Conservation (phyloP, 2,329 filamentous ascomycete genomes). For the Alternaria novae-zelandiae region DNA sequence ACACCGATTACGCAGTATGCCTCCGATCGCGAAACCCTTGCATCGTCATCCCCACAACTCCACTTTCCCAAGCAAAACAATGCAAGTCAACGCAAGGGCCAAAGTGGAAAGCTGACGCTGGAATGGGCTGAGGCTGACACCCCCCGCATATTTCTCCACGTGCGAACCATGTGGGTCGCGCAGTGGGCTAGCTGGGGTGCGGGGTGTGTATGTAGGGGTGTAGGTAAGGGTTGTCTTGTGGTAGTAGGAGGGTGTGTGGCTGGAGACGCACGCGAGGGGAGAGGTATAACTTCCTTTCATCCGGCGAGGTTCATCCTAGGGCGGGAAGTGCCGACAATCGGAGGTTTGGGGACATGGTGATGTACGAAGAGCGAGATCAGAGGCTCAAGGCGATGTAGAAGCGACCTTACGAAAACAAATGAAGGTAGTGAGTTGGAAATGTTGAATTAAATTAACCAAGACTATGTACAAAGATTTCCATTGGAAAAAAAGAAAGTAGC, state of each 20-base stretch:
- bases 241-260: neutral
- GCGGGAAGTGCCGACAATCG: neutral
- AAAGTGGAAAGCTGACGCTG: neutral
- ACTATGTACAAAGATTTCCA: neutral
- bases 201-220: neutral
- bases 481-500: neutral
- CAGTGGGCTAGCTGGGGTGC: neutral
- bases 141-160: constrained; percentile 6
- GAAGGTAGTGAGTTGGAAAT: neutral
- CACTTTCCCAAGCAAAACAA: no score
- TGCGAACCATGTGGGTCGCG: constrained; percentile 4
- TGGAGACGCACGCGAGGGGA: neutral
- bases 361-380: neutral
- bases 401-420: no score
- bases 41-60: neutral
- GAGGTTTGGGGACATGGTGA: neutral
- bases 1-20: neutral
- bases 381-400: no score
- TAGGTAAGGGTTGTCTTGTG: neutral
- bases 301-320: neutral
- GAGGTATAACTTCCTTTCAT: neutral
- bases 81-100: neutral
- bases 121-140: neutral
- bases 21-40: neutral
- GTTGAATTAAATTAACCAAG: neutral